Base-by-base conservation (phyloP, 2,329 filamentous ascomycete species). In the Xylaria sp. region DNA sequence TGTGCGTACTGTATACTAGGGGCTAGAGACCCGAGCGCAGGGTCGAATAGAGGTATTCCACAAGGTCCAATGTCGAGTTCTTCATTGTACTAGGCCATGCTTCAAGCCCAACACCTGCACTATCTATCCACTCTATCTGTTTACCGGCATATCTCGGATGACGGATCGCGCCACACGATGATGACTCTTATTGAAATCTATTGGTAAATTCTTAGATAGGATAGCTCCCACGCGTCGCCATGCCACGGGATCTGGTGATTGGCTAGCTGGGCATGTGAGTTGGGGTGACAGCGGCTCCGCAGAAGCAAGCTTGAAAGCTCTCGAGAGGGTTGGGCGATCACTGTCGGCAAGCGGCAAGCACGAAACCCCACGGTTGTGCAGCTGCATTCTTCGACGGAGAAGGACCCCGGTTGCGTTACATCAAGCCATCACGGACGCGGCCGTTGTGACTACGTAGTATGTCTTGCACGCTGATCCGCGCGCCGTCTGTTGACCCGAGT, bases 101-200 rank as follows among this genome's bases (percentile, higher is more conserved):
- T 37, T 47, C 32, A 32, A 9, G 42, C 18, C 35, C 32, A 9
- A 35, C 32, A 35, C 5, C 32, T 35, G 5, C 32, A 35, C 32
- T n/a, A 16, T 13, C 40, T 16, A 29, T 16, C 9, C 8, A 37
- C 55, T 13, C 8, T 21, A 50, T 18, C 1, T 53, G 25, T 32
- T 44, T 23, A 44, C 58, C 47, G 37, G n/a, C 27, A 50, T 60
- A 71, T 62, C 53, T 50, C 63, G 63, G 62, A 73, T 73, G 68
- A 67, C 71, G 70, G 66, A 75, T 71, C 72, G 74, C 74, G 72
- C 76, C 74, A 74, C 73, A 68, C 70, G 71, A 59, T 69, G 68
- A 73, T 74, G 71, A 50, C 44, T 53, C 62, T 61, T 25, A 44
- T 59, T 42, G 44, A 37, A 13, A 60, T 21, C 13, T 25, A 35